Evolutionary conservation across 2,329 filamentous ascomycete genomes (phyloP), one percentile per base, ranked within the genome.

Genomic region (Aspergillus brunneoviolaceus): DNA sequence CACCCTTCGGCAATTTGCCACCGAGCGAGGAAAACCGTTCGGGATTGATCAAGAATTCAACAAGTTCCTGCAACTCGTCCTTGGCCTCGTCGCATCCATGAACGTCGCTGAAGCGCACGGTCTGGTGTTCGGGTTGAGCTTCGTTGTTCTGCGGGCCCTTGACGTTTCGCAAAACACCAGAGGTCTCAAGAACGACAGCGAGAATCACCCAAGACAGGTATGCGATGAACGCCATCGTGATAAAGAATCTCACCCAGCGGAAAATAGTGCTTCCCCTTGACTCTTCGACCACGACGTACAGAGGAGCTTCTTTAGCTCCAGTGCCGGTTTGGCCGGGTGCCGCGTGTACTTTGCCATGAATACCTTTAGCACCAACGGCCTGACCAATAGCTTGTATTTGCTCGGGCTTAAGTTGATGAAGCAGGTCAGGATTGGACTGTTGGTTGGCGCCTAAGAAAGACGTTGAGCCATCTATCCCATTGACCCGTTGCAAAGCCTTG

Each of bases 41-140:
- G 0, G 95, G 96, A 74, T 94, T 93, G 77, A 92, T 90, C 67
- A 99, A 79, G 70, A 99, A 99, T 69, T 99, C 95, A 51, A 99
- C 94, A 56, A 99, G 87, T 77, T 99, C 95, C 76, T 96, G 91
- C 4, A 99, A 85, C 76, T 99, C 95, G 70, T 99, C 96, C 80
- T 98, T 99, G 65, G 95, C 95, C 77, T 99, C 96, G 65, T 98
- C 93, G 67, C 94, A 98, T 55, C 95, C 95, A 73, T 99, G 95
- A 6, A 99, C 95, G 74, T 99, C 95, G 60, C 84, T 85, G 79
- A 99, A 99, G 51, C 91, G 88, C 21, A 92, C 92, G 60, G 86
- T 97, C 75, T 99, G 95, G 69, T 93, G 88, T 76, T 98, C 91
- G 7, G 95, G 89, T 74, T 96, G 94, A 62, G 93, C 92, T 77